A percentile compares a stretch with the other conserved stretches of the same genome.
These are phyloP conservation scores for Barnettozyma californica DNA, from an alignment of 805 yeast genomes.

Conservation along the genomic window DNA sequence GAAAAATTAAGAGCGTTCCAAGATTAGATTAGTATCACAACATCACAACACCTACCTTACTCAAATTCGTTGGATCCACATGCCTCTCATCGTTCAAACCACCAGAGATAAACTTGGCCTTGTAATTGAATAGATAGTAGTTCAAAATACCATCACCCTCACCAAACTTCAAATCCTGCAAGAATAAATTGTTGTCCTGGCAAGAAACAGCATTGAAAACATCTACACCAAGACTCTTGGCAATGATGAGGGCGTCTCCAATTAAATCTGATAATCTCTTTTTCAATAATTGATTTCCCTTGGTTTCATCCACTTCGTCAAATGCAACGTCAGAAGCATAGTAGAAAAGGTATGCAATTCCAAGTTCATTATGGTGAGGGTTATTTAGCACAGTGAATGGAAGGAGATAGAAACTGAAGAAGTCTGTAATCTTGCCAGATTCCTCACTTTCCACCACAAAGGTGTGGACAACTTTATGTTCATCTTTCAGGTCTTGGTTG, in stretches of 20 bases:
- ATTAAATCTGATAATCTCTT: conserved; percentile 58
- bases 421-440: conserved; percentile 68
- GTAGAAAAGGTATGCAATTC: conserved; percentile 85
- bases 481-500: conserved; percentile 30
- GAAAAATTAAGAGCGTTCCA: too few species aligned
- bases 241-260: conserved; percentile 69
- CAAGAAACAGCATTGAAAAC: conserved; percentile 91
- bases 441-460: conserved; percentile 62
- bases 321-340: conserved; percentile 72
- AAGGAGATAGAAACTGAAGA: conserved; percentile 81
- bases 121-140: conserved; percentile 89
- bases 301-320: conserved; percentile 33
- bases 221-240: conserved; percentile 67
- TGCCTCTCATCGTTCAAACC: conserved; percentile 62
- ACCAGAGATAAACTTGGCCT: conserved; percentile 72
- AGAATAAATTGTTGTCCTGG: conserved; percentile 82
- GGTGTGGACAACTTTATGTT: conserved; percentile 55
- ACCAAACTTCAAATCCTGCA: conserved; percentile 82
- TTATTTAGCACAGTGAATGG: conserved; percentile 81
- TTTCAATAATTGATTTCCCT: conserved; percentile 40
- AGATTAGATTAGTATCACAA: conserved; percentile 26
- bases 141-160: conserved; percentile 90
- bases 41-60: conserved; percentile 90
- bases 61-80: conserved; percentile 47
- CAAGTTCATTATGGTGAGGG: conserved; percentile 56